Conservation (phyloP, 345 rosid species). For the Gossypium turneri region DNA sequence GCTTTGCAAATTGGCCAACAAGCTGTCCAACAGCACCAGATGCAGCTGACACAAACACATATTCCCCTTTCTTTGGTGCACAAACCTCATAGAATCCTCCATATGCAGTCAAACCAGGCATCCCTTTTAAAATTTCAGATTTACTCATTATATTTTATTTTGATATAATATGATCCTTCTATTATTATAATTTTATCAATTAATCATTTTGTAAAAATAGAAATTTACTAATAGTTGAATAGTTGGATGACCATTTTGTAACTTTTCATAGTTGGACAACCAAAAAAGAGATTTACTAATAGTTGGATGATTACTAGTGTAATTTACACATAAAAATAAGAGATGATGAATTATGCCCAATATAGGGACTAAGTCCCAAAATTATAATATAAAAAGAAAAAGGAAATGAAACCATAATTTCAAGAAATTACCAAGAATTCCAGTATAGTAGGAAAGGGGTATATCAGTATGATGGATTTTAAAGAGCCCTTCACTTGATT, state of each 20-base stretch:
- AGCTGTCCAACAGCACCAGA: constrained; percentile 71
- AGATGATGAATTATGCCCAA: no score
- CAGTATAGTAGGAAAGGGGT: constrained; percentile 58
- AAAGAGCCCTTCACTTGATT: constrained; percentile 26
- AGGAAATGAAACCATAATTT: not conserved
- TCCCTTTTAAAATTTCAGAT: constrained; percentile 24
- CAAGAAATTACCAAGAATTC: constrained; percentile 48
- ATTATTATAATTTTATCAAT: no score
- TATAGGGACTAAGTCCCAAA: not conserved
- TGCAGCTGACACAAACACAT: constrained; percentile 54
- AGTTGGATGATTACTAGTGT: no score
- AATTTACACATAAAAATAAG: no score
- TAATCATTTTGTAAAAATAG: no score
- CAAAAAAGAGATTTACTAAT: no score
- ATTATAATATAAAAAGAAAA: not conserved
- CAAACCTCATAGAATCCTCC: constrained; percentile 47
- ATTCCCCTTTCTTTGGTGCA: constrained; percentile 54
- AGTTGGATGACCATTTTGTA: no score
- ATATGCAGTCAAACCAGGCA: constrained; percentile 56
- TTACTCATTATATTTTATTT: no score
- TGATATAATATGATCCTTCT: no score
- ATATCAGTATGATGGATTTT: constrained; percentile 48
- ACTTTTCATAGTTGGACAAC: no score
- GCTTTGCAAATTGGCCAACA: constrained; percentile 56
- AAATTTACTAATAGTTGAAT: no score